These are phyloP conservation scores for Sclerotinia minor DNA, from an alignment of 2,329 filamentous ascomycete species.

Conservation along the genomic window DNA sequence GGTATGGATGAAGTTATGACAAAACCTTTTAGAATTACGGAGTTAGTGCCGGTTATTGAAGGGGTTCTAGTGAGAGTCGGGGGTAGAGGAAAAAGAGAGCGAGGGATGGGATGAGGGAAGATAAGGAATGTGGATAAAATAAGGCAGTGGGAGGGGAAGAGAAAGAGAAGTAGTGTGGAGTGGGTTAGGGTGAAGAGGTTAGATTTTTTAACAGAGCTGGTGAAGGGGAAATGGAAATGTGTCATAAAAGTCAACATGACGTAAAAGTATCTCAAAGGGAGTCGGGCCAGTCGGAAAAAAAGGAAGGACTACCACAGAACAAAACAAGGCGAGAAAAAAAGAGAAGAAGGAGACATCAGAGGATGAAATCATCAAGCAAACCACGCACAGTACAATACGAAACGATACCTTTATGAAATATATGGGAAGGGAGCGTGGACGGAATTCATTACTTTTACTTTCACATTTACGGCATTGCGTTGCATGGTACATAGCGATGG, in stretches of 20 bases:
- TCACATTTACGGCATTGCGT: background rate
- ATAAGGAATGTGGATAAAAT: background rate
- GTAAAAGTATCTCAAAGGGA: background rate
- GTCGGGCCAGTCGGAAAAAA: background rate
- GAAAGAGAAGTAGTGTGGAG: background rate
- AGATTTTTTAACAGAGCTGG: background rate
- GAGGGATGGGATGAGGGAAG: background rate
- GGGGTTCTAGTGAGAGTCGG: conserved; percentile 1
- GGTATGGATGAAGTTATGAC: conserved; percentile 78
- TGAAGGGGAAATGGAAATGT: background rate
- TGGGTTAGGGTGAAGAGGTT: no score
- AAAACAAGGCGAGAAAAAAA: background rate
- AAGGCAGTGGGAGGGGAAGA: background rate
- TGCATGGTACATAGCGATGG: background rate
- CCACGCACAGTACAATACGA: background rate
- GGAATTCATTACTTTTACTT: background rate
- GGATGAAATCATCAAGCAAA: background rate
- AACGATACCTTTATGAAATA: background rate
- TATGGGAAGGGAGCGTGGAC: background rate
- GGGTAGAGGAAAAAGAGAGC: background rate
- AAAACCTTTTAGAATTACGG: conserved; percentile 61
- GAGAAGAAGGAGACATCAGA: background rate
- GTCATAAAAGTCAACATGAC: background rate
- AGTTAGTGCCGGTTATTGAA: conserved; percentile 9
- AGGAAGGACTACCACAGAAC: background rate